These are phyloP conservation scores for Claviceps fusiformis DNA, from an alignment of 2,329 filamentous ascomycete genomes.

Conservation along the genomic window DNA sequence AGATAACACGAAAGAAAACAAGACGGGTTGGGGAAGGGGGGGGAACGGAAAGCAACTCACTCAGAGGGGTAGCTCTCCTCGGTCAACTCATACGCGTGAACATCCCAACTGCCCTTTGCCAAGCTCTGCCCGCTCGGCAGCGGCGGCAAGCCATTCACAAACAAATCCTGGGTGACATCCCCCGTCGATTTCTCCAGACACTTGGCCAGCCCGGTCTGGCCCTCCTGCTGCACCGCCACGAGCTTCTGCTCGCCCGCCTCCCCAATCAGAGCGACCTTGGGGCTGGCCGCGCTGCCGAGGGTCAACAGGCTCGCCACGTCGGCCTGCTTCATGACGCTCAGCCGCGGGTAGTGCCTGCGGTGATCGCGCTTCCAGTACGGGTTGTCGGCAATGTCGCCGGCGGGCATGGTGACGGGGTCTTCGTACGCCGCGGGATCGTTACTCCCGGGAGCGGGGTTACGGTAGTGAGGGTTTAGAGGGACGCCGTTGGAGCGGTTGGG, in stretches of 20 bases:
- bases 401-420: slow-evolving; percentile 44
- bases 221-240: slow-evolving; percentile 62
- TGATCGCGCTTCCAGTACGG: slow-evolving; percentile 75
- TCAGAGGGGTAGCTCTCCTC: slow-evolving; percentile 55
- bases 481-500: slow-evolving; percentile 81
- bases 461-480: slow-evolving; percentile 84
- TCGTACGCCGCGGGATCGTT: slow-evolving; percentile 24
- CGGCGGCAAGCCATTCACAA: slow-evolving; percentile 73
- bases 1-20: slow-evolving; percentile 2
- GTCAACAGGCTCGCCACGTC: slow-evolving; percentile 76
- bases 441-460: slow-evolving; percentile 53
- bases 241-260: slow-evolving; percentile 50
- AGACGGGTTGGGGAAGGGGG: background rate
- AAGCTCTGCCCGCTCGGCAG: slow-evolving; percentile 58
- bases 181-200: slow-evolving; percentile 47
- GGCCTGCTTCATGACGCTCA: slow-evolving; percentile 68
- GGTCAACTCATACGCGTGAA: slow-evolving; percentile 53
- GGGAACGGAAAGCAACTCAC: slow-evolving; percentile 34
- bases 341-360: slow-evolving; percentile 67
- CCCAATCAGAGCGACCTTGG: slow-evolving; percentile 69
- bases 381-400: slow-evolving; percentile 30
- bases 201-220: slow-evolving; percentile 57
- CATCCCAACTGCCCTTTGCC: slow-evolving; percentile 41
- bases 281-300: slow-evolving; percentile 67
- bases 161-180: slow-evolving; percentile 47